phyloP scores from a whole-genome alignment of 2,329 filamentous ascomycete species.

The Didymellaceae sp. region DNA sequence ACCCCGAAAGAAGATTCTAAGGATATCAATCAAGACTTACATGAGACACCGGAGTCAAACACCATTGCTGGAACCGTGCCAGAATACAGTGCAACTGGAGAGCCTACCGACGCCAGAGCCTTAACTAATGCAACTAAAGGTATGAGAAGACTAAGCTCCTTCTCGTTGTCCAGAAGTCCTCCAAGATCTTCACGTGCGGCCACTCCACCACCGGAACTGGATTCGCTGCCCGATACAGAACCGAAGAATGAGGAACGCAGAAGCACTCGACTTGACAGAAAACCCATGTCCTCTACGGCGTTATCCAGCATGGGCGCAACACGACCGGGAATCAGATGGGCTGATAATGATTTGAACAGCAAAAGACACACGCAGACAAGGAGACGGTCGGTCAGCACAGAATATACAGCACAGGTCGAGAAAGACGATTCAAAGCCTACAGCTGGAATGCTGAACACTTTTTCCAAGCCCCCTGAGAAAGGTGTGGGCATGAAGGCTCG shows the following conservation, averaged over 20 bases:
- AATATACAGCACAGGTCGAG: slow-evolving; percentile 36
- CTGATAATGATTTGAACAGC: slow-evolving; percentile 26
- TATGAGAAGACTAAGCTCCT: slow-evolving; percentile 43
- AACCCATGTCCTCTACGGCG: slow-evolving; percentile 38
- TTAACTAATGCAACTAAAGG: slow-evolving; percentile 33
- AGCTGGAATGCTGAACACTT: slow-evolving; percentile 44
- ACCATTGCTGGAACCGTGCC: neutral
- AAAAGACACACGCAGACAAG: slow-evolving; percentile 36
- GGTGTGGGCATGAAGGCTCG: slow-evolving; percentile 80
- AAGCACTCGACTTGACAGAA: slow-evolving; percentile 23
- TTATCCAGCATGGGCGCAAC: slow-evolving; percentile 38
- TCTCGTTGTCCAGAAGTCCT: slow-evolving; percentile 48
- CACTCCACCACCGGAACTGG: slow-evolving; percentile 45
- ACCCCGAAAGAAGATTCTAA: slow-evolving; percentile 29
- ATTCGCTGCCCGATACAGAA: slow-evolving; percentile 45
- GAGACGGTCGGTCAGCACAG: slow-evolving; percentile 47
- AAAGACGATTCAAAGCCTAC: slow-evolving; percentile 38
- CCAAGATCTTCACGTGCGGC: slow-evolving; percentile 47
- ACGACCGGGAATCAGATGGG: slow-evolving; percentile 41
- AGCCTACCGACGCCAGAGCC: neutral
- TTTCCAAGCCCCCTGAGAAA: slow-evolving; percentile 61
- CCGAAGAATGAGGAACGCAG: slow-evolving; percentile 25
- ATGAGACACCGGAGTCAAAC: neutral
- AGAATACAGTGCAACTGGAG: neutral
- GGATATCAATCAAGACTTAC: neutral